Evolutionary conservation across 768 basidiomycete genomes (phyloP).

Genomic region (Nidula microcarpa): DNA sequence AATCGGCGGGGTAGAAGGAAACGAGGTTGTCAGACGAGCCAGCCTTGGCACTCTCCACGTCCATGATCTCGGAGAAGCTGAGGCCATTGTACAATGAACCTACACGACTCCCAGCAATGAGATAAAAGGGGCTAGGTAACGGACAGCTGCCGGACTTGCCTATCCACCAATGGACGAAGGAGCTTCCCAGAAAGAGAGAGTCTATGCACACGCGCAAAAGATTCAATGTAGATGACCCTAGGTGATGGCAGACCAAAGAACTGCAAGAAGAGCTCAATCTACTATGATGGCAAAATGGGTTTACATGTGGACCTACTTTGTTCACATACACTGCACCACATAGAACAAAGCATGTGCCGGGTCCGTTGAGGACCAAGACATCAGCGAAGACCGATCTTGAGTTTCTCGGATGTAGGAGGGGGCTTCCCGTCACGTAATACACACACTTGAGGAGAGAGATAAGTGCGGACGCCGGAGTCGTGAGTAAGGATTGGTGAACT

Average conservation of each 20-base stretch:
- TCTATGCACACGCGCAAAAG: constrained; percentile 81
- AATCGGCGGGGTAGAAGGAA: not conserved
- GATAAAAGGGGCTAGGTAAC: not conserved
- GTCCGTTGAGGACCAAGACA: constrained; percentile 86
- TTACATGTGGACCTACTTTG: constrained; percentile 44
- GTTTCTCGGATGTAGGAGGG: constrained; percentile 29
- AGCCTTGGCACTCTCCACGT: constrained; percentile 54
- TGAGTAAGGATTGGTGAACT: constrained; percentile 78
- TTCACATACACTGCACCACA: constrained; percentile 69
- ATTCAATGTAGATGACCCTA: constrained; percentile 83
- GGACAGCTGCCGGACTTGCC: constrained; percentile 31
- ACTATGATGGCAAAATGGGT: not conserved
- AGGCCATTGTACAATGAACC: constrained; percentile 93
- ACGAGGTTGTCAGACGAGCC: constrained; percentile 50
- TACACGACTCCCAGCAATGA: constrained; percentile 16
- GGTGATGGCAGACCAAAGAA: constrained; percentile 73
- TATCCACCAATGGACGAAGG: constrained; percentile 77
- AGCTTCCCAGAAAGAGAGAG: constrained; percentile 86
- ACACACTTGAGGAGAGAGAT: constrained; percentile 60
- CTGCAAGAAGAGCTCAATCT: constrained; percentile 35
- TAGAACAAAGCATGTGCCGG: constrained; percentile 87
- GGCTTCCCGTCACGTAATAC: constrained; percentile 54
- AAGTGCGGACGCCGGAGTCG: constrained; percentile 63
- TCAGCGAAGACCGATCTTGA: constrained; percentile 49
- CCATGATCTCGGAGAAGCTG: constrained; percentile 37